These are phyloP conservation scores for Tetrapisispora nanseiensis DNA, from an alignment of 805 yeast species.

Conservation along the genomic window DNA sequence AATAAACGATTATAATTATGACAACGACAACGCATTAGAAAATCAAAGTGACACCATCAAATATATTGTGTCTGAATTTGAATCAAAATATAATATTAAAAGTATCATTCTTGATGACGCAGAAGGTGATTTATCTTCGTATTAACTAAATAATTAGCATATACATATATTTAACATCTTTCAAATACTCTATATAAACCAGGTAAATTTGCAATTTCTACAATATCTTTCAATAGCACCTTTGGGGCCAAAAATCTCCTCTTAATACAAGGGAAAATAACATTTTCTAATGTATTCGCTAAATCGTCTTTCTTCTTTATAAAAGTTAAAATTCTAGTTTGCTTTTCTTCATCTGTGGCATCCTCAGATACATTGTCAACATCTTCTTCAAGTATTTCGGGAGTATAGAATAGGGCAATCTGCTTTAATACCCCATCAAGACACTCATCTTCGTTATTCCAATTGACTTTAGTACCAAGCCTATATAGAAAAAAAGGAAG, in stretches of 20 bases:
- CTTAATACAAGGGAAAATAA: conserved; percentile 57
- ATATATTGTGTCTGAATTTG: conserved; percentile 14
- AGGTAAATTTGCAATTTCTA: conserved; percentile 86
- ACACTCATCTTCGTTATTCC: conserved; percentile 61
- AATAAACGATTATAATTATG: conserved; percentile 3
- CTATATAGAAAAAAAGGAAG: conserved; percentile 58
- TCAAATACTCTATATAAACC: conserved; percentile 88
- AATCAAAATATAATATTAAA: conserved; percentile 12
- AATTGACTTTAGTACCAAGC: conserved; percentile 50
- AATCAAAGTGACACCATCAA: conserved; percentile 10
- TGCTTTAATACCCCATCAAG: conserved; percentile 55
- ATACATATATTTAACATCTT: conserved; percentile 49
- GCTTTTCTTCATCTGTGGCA: conserved; percentile 7
- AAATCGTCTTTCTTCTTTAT: conserved; percentile 25
- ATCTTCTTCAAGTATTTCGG: conserved; percentile 36
- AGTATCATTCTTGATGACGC: no score
- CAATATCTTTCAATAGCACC: conserved; percentile 41
- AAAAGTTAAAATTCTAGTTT: conserved; percentile 14
- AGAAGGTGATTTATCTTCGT: conserved; percentile 1
- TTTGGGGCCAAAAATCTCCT: conserved; percentile 56
- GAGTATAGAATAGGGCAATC: conserved; percentile 64
- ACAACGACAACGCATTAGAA: neutral
- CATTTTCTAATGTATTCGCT: conserved; percentile 40
- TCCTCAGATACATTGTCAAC: no score
- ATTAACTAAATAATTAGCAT: neutral